phyloP scores from a whole-genome alignment of 176 grass and related monocot genomes.

The Aechmea fasciata region DNA sequence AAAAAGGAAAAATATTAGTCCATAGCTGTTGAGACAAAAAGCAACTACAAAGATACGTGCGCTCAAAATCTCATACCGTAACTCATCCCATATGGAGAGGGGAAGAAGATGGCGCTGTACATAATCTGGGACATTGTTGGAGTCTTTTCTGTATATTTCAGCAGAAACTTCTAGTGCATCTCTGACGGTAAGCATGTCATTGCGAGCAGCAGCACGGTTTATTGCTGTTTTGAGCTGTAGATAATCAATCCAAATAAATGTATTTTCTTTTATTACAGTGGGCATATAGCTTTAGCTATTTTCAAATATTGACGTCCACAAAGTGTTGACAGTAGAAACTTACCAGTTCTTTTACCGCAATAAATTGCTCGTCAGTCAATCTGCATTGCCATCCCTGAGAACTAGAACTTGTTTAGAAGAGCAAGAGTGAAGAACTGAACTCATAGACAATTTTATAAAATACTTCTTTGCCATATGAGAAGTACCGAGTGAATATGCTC shows the following conservation, averaged over 20 bases:
- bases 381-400: slow-evolving; percentile 98
- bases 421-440: slow-evolving; percentile 14
- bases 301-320: slow-evolving; percentile 4
- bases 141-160: slow-evolving; percentile 96
- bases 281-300: background rate
- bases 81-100: slow-evolving; percentile 90
- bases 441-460: background rate
- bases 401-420: slow-evolving; percentile 22
- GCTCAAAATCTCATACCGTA: slow-evolving; percentile 43
- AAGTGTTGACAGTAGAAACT: slow-evolving; percentile 24
- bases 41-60: background rate
- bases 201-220: slow-evolving; percentile 64
- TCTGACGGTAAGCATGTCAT: slow-evolving; percentile 81
- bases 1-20: background rate
- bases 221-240: slow-evolving; percentile 88
- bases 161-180: slow-evolving; percentile 98
- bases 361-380: slow-evolving; percentile 96
- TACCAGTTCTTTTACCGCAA: slow-evolving; percentile 99
- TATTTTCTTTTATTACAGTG: background rate
- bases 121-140: slow-evolving; percentile 97
- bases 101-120: slow-evolving; percentile 95
- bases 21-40: background rate
- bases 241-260: slow-evolving; percentile 3
- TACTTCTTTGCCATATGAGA: background rate
- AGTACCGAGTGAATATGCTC: slow-evolving; percentile 96